phyloP scores from a whole-genome alignment of 305 asterid species.

The Fraxinus ornus region DNA sequence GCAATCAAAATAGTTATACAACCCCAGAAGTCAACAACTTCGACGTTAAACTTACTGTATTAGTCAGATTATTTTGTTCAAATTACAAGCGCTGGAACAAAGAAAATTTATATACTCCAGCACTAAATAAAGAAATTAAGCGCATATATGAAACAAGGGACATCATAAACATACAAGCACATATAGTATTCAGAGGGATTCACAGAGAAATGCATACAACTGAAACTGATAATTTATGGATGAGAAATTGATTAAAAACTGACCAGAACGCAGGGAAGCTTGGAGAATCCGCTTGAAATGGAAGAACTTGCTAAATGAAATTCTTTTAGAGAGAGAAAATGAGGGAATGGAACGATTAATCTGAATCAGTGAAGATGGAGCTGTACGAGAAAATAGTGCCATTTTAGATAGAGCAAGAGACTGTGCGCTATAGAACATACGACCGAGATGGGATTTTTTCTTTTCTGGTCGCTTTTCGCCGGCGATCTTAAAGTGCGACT shows the following conservation, averaged over 20 bases:
- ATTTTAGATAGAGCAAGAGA: background rate
- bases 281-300: slow-evolving; percentile 34
- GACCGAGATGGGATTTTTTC: background rate
- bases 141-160: background rate
- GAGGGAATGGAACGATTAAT: slow-evolving; percentile 38
- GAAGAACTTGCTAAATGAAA: slow-evolving; percentile 33
- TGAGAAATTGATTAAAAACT: slow-evolving; percentile 15
- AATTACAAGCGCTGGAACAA: background rate
- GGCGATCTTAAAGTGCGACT: background rate
- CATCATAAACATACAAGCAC: background rate
- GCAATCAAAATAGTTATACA: background rate
- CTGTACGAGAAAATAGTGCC: slow-evolving; percentile 36
- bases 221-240: background rate
- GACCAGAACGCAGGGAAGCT: slow-evolving; percentile 63
- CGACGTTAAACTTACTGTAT: background rate
- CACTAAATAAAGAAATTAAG: background rate
- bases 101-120: background rate
- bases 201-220: background rate
- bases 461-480: background rate
- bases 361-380: slow-evolving; percentile 42
- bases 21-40: background rate
- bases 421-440: background rate
- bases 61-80: background rate
- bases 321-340: slow-evolving; percentile 26
- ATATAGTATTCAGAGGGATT: background rate